Evolutionary conservation across 176 grass and related monocot genomes (phyloP), one percentile per base, ranked within the genome.

Genomic region (Typha latifolia): DNA sequence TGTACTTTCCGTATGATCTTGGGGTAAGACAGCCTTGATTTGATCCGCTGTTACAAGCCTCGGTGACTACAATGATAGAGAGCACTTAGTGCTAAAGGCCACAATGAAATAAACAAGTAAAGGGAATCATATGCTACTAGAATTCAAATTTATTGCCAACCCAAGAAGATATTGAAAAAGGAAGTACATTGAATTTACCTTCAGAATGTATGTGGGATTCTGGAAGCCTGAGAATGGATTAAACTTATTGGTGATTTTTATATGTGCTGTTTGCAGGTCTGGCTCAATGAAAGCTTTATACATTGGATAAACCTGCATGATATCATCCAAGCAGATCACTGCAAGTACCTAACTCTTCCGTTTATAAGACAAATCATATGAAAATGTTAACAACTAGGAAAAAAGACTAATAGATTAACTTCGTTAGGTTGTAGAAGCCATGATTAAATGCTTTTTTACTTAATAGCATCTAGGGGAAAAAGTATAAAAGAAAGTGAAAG

Each of bases 271-370:
- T 79, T 85, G 66, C 63, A 99, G 76, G 68, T 94, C 86, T 31
- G 95, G 95, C 69, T 94, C 89, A 76, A 99, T 99, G 86, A 94
- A 99, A 61, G 89, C 95, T 73, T 99, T 99, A 71, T 99, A 99
- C 89, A 99, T 99, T 72, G 95, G 95, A 79, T 99, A 99, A 78
- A 99, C 89, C 89, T 99, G 72, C 34, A 80, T 72, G 66, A 66
- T 51, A 67, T 14, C 63, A 32, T 24, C 24, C n/a, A 56, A 5
- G 48, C 27, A 24, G 4, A 62, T 72, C 47, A 77, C 29, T 82
- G 13, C 21, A 29, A 66, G 57, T 22, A 16, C 1, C 0, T 37
- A 15, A 48, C 12, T 59, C 14, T 59, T 59, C 3, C 0, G 53
- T 59, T 59, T 59, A 11, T 59, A 59, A 19, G 16, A 19, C 10